Evolutionary conservation across 2,329 filamentous ascomycete genomes (phyloP).

Genomic region (Cytospora piceicola): DNA sequence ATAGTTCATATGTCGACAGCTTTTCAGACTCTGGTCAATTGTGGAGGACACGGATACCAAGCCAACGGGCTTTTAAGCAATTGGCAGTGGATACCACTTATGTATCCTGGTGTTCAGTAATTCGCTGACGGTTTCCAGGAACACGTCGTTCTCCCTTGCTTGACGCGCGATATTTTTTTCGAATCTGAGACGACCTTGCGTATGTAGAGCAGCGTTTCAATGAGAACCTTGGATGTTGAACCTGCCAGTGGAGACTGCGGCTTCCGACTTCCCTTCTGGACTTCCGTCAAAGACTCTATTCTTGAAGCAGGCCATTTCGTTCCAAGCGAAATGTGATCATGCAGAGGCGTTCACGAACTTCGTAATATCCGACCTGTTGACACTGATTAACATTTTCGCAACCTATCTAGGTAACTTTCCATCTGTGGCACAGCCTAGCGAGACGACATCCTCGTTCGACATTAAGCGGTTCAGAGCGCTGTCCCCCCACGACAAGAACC

Average conservation of each 20-base stretch:
- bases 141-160: background rate
- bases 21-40: background rate
- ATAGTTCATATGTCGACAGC: background rate
- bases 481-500: background rate
- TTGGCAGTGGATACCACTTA: background rate
- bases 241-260: background rate
- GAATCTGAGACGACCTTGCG: background rate
- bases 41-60: background rate
- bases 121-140: background rate
- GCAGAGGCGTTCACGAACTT: background rate
- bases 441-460: background rate
- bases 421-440: background rate
- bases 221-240: background rate
- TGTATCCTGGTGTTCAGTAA: background rate
- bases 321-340: background rate
- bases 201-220: background rate
- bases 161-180: background rate
- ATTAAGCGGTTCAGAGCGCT: background rate
- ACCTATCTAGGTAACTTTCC: too few relatives aligned
- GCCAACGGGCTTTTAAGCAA: background rate
- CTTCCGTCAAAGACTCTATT: background rate
- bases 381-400: background rate
- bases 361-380: background rate
- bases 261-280: background rate
- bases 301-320: conserved; percentile 1